Percentiles rank a stretch among this genome's conserved stretches.
Conservation (phyloP, 306 rosid genomes). For the Fragaria vesca region DNA sequence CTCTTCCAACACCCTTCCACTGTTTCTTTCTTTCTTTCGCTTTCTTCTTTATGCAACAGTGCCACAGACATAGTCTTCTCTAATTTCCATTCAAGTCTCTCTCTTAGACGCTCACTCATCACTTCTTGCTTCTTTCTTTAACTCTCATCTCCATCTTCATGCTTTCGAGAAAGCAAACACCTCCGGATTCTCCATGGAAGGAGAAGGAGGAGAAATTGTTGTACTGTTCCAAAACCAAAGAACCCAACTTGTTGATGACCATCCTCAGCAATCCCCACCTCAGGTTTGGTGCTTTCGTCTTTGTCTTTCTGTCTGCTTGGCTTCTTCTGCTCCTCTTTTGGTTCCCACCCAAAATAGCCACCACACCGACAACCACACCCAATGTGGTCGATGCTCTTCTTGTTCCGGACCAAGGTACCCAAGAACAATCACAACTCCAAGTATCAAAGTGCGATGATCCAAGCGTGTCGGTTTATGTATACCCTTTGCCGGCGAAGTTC, state of each 20-base stretch:
- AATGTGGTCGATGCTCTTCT: neutral
- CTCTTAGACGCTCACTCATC: neutral
- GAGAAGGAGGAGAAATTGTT: neutral
- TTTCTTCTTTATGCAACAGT: neutral
- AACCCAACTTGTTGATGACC: neutral
- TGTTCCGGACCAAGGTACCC: neutral
- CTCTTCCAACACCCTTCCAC: neutral
- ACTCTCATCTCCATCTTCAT: constrained; percentile 19
- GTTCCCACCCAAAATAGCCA: constrained; percentile 24
- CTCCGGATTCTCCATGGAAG: constrained; percentile 26
- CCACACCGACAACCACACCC: neutral
- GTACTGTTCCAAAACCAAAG: neutral
- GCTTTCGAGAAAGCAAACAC: constrained; percentile 53
- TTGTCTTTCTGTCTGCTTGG: constrained; percentile 49
- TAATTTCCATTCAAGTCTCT: neutral
- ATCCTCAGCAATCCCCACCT: constrained; percentile 8
- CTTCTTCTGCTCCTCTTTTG: constrained; percentile 29
- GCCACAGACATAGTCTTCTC: neutral
- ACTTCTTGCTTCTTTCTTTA: neutral
- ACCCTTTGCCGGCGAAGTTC: constrained; percentile 63
- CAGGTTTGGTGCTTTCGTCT: constrained; percentile 31
- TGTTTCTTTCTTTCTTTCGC: neutral
- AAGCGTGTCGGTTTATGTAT: constrained; percentile 42
- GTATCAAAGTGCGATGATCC: constrained; percentile 38
- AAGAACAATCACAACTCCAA: neutral